Base-by-base conservation (phyloP, 2,329 filamentous ascomycete species). In the Xenoacremonium recifei region DNA sequence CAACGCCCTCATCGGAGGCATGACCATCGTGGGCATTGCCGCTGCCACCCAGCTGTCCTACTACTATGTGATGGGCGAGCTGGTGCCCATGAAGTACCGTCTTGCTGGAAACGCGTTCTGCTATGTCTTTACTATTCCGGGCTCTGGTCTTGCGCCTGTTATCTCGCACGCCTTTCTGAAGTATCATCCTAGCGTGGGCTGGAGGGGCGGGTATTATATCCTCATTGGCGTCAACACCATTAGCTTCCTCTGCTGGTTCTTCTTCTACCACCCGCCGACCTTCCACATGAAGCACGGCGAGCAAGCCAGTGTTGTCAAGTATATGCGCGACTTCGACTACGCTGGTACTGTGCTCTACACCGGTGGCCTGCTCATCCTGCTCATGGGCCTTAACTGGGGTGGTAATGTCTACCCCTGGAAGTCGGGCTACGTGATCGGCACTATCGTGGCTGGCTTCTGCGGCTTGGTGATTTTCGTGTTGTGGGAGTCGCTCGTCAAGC, bases 31-130 rank as follows among this genome's bases (percentile, higher is more conserved):
- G 37, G 69, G 68, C 17, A 53, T 66, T 11, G 65, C 64, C 5
- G 61, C 59, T 4, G 49, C 65, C 6, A 58, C 59, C 3, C 66
- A 70, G 48, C 53, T 68, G 17, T 64, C 61, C 13, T 69, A 64
- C 58, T 57, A 54, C 39, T 63, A 62, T 34, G 58, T 65, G 21
- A 53, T 67, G 42, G 59, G 55, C 12, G 67, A 70, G 50, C 55
- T 69, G 16, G 64, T 68, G 6, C 63, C 65, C 10, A 68, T 65
- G 51, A 63, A 63, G 48, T 48, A 59, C 19, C 65, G 66, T 21
- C 58, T 62, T 31, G 34, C 54, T 9, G 61, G 58, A 19, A 61
- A 61, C 37, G 53, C 58, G 9, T 55, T 57, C 36, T 56, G 64
- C 19, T 68, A 64, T 47, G 35, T 62, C 31, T 55, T 59, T 21